Evolutionary conservation across 2,329 filamentous ascomycete species (phyloP), one percentile per base, ranked within the genome.

Genomic region (Aphanocladium album): DNA sequence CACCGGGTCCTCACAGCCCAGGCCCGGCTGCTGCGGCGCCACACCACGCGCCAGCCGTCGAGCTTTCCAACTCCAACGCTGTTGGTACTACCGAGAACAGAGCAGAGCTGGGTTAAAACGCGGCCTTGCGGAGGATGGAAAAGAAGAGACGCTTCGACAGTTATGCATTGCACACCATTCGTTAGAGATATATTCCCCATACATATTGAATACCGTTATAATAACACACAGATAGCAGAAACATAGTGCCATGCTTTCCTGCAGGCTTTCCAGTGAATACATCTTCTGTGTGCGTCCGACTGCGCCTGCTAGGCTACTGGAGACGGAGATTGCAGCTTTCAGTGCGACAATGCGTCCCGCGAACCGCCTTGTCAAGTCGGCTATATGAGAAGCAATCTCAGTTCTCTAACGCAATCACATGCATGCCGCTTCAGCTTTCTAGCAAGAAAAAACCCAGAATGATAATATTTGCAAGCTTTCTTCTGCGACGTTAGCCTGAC

Each of bases 21-120:
- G n/a, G 53, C n/a, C 43, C 30, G 16, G 11, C 7, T 1, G 4
- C 14, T 5, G 3, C 23, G 5, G 57, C 21, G 14, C 11, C 35
- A 25, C 25, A 50, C 14, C 8, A 37, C 2, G 37, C 25, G 25
- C 49, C 21, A 23, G 8, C 46, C 16, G 46, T 35, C 3, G 52
- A 61, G 16, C 45, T 56, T n/a, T n/a, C 59, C 7, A 35, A 51
- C 5, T 21, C 25, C 2, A 56, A 37, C 4, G 25, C 45, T 2
- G 5, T 51, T 4, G 59, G 53, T 5, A 50, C 45, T 9, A 1
- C 14, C 2, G 46, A 23, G 17, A 57, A 61, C 25, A 52, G 45
- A 27, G 59, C 59, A n/a, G 59, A 61, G 37, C 11, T 61, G 33
- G 45, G 33, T 27, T 61, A 21, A 53, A 12, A 35, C 9, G 8